Evolutionary conservation across 306 rosid species (phyloP).

Genomic region (Gastrolobium bilobum): DNA sequence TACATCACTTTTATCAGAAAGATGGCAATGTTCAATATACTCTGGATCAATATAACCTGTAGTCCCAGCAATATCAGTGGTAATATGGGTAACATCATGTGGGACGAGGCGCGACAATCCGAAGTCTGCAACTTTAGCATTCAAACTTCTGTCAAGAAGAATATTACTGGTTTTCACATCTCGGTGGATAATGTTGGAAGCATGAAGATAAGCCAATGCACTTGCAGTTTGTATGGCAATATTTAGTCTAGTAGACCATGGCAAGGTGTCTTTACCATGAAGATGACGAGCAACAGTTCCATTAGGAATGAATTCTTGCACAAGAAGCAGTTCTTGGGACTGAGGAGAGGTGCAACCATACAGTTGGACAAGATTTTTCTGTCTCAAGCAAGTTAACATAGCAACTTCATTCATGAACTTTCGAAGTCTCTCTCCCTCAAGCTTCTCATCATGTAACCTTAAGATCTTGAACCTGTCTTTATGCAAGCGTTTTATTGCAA

Average conservation of each 20-base stretch:
- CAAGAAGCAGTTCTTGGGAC: constrained; percentile 69
- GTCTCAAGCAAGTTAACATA: constrained; percentile 62
- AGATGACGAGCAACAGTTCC: constrained; percentile 72
- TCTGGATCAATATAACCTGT: constrained; percentile 81
- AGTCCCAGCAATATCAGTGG: constrained; percentile 81
- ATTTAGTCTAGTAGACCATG: constrained; percentile 65
- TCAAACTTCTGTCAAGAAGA: constrained; percentile 64
- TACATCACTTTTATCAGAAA: constrained; percentile 75
- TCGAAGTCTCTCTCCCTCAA: constrained; percentile 12
- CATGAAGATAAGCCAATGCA: constrained; percentile 81
- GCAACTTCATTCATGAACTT: constrained; percentile 67
- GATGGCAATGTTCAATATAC: constrained; percentile 69
- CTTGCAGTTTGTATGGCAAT: constrained; percentile 72
- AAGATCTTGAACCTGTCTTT: constrained; percentile 42
- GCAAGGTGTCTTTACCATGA: constrained; percentile 48
- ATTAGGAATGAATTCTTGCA: constrained; percentile 72
- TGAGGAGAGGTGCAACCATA: constrained; percentile 76
- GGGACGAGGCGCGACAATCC: constrained; percentile 80
- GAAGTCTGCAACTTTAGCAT: constrained; percentile 78
- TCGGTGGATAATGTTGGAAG: constrained; percentile 67
- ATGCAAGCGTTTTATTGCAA: constrained; percentile 52
- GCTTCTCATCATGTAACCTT: constrained; percentile 45
- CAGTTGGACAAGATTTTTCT: constrained; percentile 70
- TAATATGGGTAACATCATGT: constrained; percentile 64
- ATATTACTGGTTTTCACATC: constrained; percentile 74